phyloP scores from a whole-genome alignment of 2,329 filamentous ascomycete genomes.

The Alternaria sp. region DNA sequence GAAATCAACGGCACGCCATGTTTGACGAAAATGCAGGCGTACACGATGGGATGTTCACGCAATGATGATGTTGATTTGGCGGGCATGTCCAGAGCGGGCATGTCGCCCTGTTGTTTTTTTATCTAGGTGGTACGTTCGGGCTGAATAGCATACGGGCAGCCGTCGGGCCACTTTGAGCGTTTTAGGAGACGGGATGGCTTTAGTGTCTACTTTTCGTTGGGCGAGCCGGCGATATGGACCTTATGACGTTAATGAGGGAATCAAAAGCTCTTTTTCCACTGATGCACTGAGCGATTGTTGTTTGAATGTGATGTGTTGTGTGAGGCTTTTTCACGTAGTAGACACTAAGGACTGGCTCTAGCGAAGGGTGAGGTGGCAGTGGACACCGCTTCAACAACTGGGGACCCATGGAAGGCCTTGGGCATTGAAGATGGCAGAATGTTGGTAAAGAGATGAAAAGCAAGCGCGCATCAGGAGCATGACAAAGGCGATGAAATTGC shows the following conservation, averaged over 20 bases:
- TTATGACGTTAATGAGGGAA: conserved; percentile 51
- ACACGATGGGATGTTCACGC: conserved; percentile 37
- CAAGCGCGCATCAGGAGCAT: background rate
- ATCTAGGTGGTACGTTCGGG: conserved; percentile 27
- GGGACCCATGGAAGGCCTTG: conserved; percentile 13
- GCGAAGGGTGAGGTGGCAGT: conserved; percentile 19
- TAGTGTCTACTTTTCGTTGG: conserved; percentile 38
- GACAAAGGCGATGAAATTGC: background rate
- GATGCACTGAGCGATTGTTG: background rate
- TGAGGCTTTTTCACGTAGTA: conserved; percentile 6
- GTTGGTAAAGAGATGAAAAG: background rate
- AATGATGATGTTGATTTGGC: conserved; percentile 39
- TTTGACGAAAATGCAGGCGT: conserved; percentile 41
- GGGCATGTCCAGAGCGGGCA: conserved; percentile 29
- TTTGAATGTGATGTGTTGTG: conserved; percentile 2
- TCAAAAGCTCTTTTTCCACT: conserved; percentile 49
- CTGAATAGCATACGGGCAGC: conserved; percentile 22
- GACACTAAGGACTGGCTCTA: conserved; percentile 12
- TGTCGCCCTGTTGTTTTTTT: conserved; percentile 32
- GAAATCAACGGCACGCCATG: conserved; percentile 23
- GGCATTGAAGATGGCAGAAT: conserved; percentile 2
- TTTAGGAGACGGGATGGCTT: conserved; percentile 21
- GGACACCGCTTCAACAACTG: conserved; percentile 18
- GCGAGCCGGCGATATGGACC: conserved; percentile 33
- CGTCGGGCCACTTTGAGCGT: conserved; percentile 19